Evolutionary conservation across 1,139 yeast genomes (phyloP).

Genomic region (Candida glucosophila): DNA sequence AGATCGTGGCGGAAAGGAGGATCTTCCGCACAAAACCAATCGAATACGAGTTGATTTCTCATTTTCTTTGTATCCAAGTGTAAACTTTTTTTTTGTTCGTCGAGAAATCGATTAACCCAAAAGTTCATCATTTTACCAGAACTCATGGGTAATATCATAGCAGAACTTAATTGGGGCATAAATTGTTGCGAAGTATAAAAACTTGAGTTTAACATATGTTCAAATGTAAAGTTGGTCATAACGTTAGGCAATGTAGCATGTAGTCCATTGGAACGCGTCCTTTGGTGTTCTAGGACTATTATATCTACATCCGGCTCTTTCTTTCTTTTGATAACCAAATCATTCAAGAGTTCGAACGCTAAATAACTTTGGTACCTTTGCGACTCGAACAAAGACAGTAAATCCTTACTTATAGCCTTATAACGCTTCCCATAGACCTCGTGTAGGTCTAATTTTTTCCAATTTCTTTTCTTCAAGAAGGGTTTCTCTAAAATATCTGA

Average conservation of each 20-base stretch:
- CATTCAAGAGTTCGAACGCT: conserved; percentile 12
- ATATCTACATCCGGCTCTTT: conserved; percentile 11
- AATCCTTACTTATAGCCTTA: conserved; percentile 6
- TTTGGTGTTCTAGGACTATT: conserved; percentile 30
- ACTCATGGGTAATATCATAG: conserved; percentile 22
- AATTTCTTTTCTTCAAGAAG: conserved; percentile 8
- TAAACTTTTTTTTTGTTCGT: conserved; percentile 9
- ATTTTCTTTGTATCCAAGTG: conserved; percentile 14
- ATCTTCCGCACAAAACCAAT: conserved; percentile 7
- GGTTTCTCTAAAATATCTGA: no score
- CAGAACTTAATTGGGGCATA: conserved; percentile 1
- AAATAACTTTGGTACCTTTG: conserved; percentile 19
- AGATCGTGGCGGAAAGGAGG: conserved; percentile 4
- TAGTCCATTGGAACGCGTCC: conserved; percentile 27
- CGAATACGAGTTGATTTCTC: conserved; percentile 13
- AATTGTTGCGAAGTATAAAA: conserved; percentile 10
- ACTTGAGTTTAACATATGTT: conserved; percentile 21
- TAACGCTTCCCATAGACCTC: conserved; percentile 10
- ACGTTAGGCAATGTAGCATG: conserved; percentile 32
- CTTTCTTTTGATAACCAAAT: conserved; percentile 6
- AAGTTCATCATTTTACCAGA: conserved; percentile 28
- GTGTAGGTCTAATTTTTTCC: conserved; percentile 26
- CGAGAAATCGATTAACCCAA: conserved; percentile 28
- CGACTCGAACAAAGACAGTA: conserved; percentile 13
- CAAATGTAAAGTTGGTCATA: conserved; percentile 26